phyloP scores from a whole-genome alignment of 1,284 basidiomycete species.

The Fomitopsis palustris region DNA sequence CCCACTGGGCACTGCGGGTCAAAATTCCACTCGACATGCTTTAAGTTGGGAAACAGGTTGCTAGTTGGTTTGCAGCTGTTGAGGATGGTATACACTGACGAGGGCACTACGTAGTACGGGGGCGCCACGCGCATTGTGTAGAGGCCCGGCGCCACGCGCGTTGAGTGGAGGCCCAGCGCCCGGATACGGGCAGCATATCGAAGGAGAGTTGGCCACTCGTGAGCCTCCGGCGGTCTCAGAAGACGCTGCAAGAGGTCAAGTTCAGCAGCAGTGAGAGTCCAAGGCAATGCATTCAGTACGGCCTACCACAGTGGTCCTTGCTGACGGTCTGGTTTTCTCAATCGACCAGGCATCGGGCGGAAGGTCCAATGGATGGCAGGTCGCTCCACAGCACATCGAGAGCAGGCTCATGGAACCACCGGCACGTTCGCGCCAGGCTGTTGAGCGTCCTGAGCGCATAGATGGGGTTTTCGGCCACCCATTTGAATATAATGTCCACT shows the following conservation, averaged over 20 bases:
- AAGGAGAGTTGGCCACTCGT: slow-evolving; percentile 13
- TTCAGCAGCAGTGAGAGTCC: not conserved
- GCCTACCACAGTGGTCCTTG: slow-evolving; percentile 4
- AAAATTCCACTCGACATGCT: slow-evolving; percentile 12
- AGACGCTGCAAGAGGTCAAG: slow-evolving; percentile 4
- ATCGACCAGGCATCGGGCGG: slow-evolving; percentile 11
- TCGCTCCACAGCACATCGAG: slow-evolving; percentile 14
- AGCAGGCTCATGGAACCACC: slow-evolving; percentile 12
- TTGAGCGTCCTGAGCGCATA: slow-evolving; percentile 6
- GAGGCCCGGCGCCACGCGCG: no score
- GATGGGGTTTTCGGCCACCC: not conserved
- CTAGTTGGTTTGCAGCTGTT: not conserved
- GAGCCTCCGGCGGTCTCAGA: slow-evolving; percentile 3
- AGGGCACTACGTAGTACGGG: not conserved
- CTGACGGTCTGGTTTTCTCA: slow-evolving; percentile 3
- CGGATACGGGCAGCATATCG: slow-evolving; percentile 13
- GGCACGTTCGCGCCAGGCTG: slow-evolving; percentile 11
- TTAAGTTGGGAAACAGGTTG: slow-evolving; percentile 11
- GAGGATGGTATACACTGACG: slow-evolving; percentile 3
- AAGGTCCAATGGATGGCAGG: slow-evolving; percentile 11
- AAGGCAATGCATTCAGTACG: not conserved
- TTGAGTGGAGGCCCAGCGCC: not conserved
- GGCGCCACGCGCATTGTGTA: not conserved
- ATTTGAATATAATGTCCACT: slow-evolving; percentile 11
- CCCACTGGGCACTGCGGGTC: not conserved